These are phyloP conservation scores for Phlyctochytrium planicorne DNA, from an alignment of 192 early-diverging fungal species.

Conservation along the genomic window DNA sequence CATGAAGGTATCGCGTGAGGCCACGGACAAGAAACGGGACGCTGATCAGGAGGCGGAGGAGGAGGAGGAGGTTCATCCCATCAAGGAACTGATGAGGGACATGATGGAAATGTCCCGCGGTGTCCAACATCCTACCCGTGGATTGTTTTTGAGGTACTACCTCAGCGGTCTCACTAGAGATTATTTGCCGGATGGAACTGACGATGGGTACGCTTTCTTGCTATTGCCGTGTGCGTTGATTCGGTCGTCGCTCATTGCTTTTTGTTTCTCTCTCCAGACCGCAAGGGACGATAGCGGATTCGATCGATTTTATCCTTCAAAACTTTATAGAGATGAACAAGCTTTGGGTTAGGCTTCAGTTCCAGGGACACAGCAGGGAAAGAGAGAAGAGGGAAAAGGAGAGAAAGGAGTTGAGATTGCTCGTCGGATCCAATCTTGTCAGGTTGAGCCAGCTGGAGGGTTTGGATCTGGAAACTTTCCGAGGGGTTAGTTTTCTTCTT, in stretches of 20 bases:
- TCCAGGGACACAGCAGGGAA: slow-evolving; percentile 92
- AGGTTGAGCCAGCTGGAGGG: slow-evolving; percentile 90
- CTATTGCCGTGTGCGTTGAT: slow-evolving; percentile 2
- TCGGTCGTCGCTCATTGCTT: slow-evolving; percentile 1
- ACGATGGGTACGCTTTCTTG: slow-evolving; percentile 37
- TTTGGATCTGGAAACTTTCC: slow-evolving; percentile 81
- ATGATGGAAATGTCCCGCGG: slow-evolving; percentile 99
- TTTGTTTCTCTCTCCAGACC: slow-evolving; percentile 44
- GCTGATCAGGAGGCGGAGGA: slow-evolving; percentile 5
- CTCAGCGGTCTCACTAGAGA: slow-evolving; percentile 93
- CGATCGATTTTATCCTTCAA: slow-evolving; percentile 92
- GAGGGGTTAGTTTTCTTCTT: slow-evolving; percentile 46
- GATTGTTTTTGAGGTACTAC: slow-evolving; percentile 95
- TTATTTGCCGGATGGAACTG: slow-evolving; percentile 78
- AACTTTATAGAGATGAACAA: slow-evolving; percentile 99
- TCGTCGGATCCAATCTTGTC: slow-evolving; percentile 95
- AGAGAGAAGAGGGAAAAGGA: slow-evolving; percentile 94
- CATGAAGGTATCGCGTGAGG: slow-evolving; percentile 78
- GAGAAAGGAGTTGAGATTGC: slow-evolving; percentile 88
- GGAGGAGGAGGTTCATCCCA: slow-evolving; percentile 70
- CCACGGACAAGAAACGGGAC: slow-evolving; percentile 8
- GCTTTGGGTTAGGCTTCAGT: slow-evolving; percentile 98
- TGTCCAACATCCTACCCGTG: slow-evolving; percentile 98
- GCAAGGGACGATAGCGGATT: slow-evolving; percentile 85
- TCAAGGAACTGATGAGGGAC: slow-evolving; percentile 96